A percentile compares a stretch with the other conserved stretches of the same genome.
Conservation (phyloP, 345 rosid species). For the Syzygium grande region DNA sequence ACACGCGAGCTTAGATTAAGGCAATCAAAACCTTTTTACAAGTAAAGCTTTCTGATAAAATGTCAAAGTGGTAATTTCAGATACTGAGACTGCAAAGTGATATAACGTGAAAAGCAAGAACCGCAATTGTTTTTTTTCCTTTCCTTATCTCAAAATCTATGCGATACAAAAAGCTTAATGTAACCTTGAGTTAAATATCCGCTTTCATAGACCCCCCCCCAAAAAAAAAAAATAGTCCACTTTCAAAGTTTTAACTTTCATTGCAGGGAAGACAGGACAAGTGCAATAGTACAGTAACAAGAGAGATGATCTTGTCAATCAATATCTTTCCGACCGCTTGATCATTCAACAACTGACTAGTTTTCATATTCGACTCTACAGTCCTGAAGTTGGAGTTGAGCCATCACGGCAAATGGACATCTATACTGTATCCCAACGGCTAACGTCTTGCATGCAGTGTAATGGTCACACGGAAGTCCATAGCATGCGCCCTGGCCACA, state of each 20-base stretch:
- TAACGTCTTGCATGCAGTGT: background rate
- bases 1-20: too few species aligned
- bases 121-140: background rate
- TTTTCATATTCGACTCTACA: background rate
- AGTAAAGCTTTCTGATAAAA: too few species aligned
- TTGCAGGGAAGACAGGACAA: background rate
- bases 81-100: background rate
- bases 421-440: background rate
- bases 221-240: too few species aligned
- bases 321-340: background rate
- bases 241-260: background rate
- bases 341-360: background rate
- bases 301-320: background rate
- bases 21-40: too few species aligned
- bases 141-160: too few species aligned
- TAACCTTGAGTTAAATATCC: background rate
- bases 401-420: background rate
- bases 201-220: too few species aligned
- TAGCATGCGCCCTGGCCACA: background rate
- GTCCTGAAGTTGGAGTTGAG: background rate
- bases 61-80: too few species aligned
- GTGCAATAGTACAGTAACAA: background rate
- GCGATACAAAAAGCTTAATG: too few species aligned
- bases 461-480: background rate
- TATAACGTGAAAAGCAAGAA: background rate